phyloP scores from a whole-genome alignment of 2,329 filamentous ascomycete genomes.

The Aureobasidium sp. region DNA sequence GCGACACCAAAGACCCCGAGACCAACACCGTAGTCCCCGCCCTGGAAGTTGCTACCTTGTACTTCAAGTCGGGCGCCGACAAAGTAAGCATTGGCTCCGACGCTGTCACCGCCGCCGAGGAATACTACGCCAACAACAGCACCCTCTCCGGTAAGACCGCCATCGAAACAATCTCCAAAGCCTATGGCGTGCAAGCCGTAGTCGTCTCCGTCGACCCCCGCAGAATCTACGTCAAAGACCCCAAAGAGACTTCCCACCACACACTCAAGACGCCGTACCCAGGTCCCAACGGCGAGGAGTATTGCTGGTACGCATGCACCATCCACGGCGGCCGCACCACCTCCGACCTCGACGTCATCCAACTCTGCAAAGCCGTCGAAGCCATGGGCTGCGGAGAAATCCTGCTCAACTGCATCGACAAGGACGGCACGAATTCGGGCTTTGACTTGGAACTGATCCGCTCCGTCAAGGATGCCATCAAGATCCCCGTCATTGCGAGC shows the following conservation, averaged over 20 bases:
- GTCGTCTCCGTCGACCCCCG: slow-evolving; percentile 94
- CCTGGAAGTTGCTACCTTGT: slow-evolving; percentile 88
- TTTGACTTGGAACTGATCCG: slow-evolving; percentile 89
- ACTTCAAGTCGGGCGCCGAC: slow-evolving; percentile 94
- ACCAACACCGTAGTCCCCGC: slow-evolving; percentile 73
- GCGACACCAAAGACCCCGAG: slow-evolving; percentile 84
- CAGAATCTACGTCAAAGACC: slow-evolving; percentile 71
- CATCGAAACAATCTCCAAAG: slow-evolving; percentile 88
- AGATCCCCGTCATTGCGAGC: slow-evolving; percentile 90
- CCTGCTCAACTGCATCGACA: slow-evolving; percentile 94
- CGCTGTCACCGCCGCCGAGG: slow-evolving; percentile 85
- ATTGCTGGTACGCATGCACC: slow-evolving; percentile 97
- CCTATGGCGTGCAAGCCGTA: slow-evolving; percentile 94
- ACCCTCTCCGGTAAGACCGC: slow-evolving; percentile 74
- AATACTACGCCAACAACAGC: slow-evolving; percentile 68
- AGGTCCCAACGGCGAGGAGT: slow-evolving; percentile 68
- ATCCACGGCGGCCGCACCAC: slow-evolving; percentile 92
- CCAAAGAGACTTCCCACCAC: slow-evolving; percentile 64
- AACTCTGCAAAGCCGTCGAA: slow-evolving; percentile 82
- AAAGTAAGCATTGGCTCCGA: slow-evolving; percentile 97
- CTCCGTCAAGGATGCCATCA: slow-evolving; percentile 79
- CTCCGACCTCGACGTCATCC: slow-evolving; percentile 85
- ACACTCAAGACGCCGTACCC: slow-evolving; percentile 63
- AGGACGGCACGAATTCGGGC: slow-evolving; percentile 87
- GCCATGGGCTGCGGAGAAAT: slow-evolving; percentile 95